Evolutionary conservation across 1,284 basidiomycete species (phyloP).

Genomic region (Leccinum pachyderme): DNA sequence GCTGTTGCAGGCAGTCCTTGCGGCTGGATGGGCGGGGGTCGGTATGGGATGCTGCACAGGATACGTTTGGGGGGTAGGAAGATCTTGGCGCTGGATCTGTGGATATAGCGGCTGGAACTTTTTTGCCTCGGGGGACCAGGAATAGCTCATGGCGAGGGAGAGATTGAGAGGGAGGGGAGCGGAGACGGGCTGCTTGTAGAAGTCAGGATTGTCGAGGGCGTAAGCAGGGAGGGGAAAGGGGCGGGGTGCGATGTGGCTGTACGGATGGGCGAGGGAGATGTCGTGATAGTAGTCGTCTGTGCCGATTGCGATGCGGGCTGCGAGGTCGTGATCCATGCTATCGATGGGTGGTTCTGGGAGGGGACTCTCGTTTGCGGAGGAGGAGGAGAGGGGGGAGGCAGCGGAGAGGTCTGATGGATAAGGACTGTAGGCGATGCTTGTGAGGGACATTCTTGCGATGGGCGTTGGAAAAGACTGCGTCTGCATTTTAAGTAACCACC

Average conservation of each 20-base stretch:
- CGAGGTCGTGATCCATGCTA: slow-evolving; percentile 30
- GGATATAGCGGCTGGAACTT: slow-evolving; percentile 39
- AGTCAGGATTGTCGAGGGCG: slow-evolving; percentile 22
- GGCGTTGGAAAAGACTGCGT: slow-evolving; percentile 13
- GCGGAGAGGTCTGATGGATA: slow-evolving; percentile 33
- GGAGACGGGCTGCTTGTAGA: slow-evolving; percentile 35
- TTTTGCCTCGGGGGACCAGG: slow-evolving; percentile 33
- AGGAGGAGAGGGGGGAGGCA: slow-evolving; percentile 32
- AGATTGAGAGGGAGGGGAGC: slow-evolving; percentile 34
- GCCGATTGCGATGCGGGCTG: slow-evolving; percentile 26
- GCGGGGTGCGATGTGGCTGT: slow-evolving; percentile 24
- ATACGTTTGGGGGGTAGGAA: slow-evolving; percentile 20
- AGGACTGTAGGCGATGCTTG: slow-evolving; percentile 27
- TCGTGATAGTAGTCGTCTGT: slow-evolving; percentile 35
- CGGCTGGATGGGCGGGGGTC: slow-evolving; percentile 8
- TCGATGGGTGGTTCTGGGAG: slow-evolving; percentile 34
- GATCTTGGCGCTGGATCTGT: slow-evolving; percentile 27
- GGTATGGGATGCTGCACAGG: slow-evolving; percentile 16
- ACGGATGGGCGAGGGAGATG: slow-evolving; percentile 22
- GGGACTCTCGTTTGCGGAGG: slow-evolving; percentile 35
- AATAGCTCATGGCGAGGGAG: slow-evolving; percentile 34
- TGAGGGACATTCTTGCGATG: slow-evolving; percentile 23
- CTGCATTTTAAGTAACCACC: slow-evolving; percentile 28
- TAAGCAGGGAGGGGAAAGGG: slow-evolving; percentile 26
- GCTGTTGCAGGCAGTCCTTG: slow-evolving; percentile 16